Evolutionary conservation across 306 rosid genomes (phyloP).

Genomic region (Lathyrus aphaca): DNA sequence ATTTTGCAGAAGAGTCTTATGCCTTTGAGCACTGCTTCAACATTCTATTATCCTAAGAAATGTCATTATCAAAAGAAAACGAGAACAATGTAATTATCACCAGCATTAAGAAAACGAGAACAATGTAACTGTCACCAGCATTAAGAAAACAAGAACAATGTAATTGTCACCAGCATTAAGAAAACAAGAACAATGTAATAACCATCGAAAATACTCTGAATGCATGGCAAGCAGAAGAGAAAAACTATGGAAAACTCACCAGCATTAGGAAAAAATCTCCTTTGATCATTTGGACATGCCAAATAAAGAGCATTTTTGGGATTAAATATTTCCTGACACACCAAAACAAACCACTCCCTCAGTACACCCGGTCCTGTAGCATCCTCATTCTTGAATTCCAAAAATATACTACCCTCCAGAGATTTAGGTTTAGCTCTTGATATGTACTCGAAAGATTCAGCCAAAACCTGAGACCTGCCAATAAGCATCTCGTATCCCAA

Average conservation of each 20-base stretch:
- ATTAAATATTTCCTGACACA: conserved; percentile 74
- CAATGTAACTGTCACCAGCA: neutral
- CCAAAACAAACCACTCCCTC: conserved; percentile 86
- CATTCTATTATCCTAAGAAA: conserved; percentile 9
- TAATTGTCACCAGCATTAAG: neutral
- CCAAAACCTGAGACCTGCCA: conserved; percentile 72
- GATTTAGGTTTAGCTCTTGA: conserved; percentile 50
- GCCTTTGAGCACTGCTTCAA: neutral
- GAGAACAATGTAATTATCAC: neutral
- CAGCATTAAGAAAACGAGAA: neutral
- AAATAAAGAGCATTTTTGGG: conserved; percentile 72
- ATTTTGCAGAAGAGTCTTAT: neutral
- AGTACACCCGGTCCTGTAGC: conserved; percentile 91
- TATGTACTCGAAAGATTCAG: conserved; percentile 73
- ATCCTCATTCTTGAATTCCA: conserved; percentile 83
- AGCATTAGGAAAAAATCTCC: conserved; percentile 85
- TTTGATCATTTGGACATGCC: conserved; percentile 71
- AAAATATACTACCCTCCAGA: conserved; percentile 60
- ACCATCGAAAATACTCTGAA: conserved; percentile 1
- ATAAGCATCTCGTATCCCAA: conserved; percentile 76
- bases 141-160: neutral
- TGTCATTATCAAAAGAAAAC: neutral
- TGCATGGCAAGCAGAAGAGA: conserved; percentile 11
- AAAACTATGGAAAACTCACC: conserved; percentile 49
- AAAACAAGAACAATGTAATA: neutral